Conservation (phyloP, 1,139 yeast genomes). For the Hyphopichia khmerensis region DNA sequence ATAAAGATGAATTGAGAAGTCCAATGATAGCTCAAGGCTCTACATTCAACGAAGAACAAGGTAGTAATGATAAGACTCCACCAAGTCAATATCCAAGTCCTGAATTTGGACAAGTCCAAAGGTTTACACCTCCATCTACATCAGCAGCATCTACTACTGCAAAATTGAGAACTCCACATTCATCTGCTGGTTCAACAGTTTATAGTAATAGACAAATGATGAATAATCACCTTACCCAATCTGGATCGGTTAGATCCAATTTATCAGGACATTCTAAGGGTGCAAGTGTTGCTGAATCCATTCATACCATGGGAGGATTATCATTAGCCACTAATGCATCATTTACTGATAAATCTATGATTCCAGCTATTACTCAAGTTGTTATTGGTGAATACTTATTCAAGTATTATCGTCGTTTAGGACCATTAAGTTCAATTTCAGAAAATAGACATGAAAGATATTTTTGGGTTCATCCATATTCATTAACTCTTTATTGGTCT, state of each 20-base stretch:
- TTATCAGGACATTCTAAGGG: slow-evolving; percentile 31
- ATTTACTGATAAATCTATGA: slow-evolving; percentile 69
- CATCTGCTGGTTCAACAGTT: neutral
- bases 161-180: slow-evolving; percentile 1
- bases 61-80: neutral
- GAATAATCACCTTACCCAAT: slow-evolving; percentile 13
- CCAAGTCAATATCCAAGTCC: slow-evolving; percentile 7
- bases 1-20: slow-evolving; percentile 19
- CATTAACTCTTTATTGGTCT: slow-evolving; percentile 89
- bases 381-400: slow-evolving; percentile 89
- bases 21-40: slow-evolving; percentile 11
- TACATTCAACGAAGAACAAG: slow-evolving; percentile 1
- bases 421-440: slow-evolving; percentile 72
- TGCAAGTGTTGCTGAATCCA: slow-evolving; percentile 27
- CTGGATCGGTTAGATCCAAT: slow-evolving; percentile 31
- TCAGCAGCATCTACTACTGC: slow-evolving; percentile 1
- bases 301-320: slow-evolving; percentile 32
- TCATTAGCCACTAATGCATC: slow-evolving; percentile 74
- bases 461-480: slow-evolving; percentile 97
- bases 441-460: slow-evolving; percentile 86
- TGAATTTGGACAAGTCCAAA: slow-evolving; percentile 13
- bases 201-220: neutral
- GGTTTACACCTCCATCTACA: slow-evolving; percentile 16
- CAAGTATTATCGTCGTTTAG: slow-evolving; percentile 80
- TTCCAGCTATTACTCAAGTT: slow-evolving; percentile 87